A percentile compares a stretch with the other conserved stretches of the same genome.
Conservation (phyloP, 805 yeast species). For the Schwanniomyces yamadae region DNA sequence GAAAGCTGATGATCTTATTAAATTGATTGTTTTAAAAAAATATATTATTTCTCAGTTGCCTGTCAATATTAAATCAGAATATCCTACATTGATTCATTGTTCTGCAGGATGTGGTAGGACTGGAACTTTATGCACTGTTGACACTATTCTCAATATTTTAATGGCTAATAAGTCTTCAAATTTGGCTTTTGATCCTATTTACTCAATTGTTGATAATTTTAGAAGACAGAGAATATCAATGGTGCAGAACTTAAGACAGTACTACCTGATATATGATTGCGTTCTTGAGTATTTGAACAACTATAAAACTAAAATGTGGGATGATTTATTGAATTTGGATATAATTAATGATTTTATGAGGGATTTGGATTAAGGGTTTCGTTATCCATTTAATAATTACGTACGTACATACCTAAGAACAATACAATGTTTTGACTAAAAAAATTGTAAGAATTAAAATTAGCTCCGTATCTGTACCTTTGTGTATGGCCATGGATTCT, state of each 20-base stretch:
- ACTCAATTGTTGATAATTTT: constrained; percentile 45
- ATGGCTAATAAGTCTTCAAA: constrained; percentile 10
- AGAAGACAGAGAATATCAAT: constrained; percentile 54
- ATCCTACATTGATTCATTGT: constrained; percentile 80
- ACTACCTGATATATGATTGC: constrained; percentile 48
- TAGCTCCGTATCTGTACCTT: no score
- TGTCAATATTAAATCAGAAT: constrained; percentile 3
- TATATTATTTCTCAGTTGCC: constrained; percentile 10
- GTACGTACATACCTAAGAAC: no score
- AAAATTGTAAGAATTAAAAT: no score
- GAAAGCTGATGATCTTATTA: constrained; percentile 56
- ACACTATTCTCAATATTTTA: constrained; percentile 27
- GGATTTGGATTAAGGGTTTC: no score
- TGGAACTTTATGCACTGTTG: constrained; percentile 59
- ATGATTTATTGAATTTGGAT: constrained; percentile 7
- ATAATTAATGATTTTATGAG: constrained; percentile 2
- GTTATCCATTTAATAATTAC: no score
- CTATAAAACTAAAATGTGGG: constrained; percentile 7
- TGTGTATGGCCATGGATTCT: no score
- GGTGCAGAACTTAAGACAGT: constrained; percentile 60
- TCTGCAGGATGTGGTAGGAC: constrained; percentile 98
- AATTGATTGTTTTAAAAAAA: constrained; percentile 35
- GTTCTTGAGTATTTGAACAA: constrained; percentile 20
- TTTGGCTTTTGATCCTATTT: constrained; percentile 41
- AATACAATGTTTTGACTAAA: no score